These are phyloP conservation scores for Capronia americana DNA, from an alignment of 2,329 filamentous ascomycete species.

Conservation along the genomic window DNA sequence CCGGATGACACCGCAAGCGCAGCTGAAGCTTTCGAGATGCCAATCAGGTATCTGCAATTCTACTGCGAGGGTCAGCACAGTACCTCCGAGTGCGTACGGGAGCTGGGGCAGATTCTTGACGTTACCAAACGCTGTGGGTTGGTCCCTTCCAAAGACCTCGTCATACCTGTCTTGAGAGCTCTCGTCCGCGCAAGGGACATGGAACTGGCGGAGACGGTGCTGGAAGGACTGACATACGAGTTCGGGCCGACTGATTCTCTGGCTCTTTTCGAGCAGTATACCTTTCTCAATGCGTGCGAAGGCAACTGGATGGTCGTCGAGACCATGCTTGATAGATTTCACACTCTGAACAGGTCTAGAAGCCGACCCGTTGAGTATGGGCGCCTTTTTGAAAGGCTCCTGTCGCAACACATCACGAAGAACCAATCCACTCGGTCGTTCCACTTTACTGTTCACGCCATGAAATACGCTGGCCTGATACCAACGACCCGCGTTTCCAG, in stretches of 20 bases:
- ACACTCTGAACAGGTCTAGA: slow-evolving; percentile 44
- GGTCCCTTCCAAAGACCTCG: slow-evolving; percentile 47
- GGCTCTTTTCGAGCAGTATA: slow-evolving; percentile 48
- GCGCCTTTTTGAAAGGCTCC: slow-evolving; percentile 27
- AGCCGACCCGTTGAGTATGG: slow-evolving; percentile 32
- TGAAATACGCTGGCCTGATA: slow-evolving; percentile 33
- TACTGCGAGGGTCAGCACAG: slow-evolving; percentile 45
- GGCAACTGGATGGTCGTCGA: slow-evolving; percentile 52
- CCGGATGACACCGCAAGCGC: neutral
- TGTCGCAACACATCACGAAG: slow-evolving; percentile 21
- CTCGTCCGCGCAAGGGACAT: slow-evolving; percentile 47
- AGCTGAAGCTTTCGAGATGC: slow-evolving; percentile 6
- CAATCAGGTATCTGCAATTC: slow-evolving; percentile 41
- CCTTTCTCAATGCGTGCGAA: slow-evolving; percentile 46
- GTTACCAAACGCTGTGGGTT: slow-evolving; percentile 18
- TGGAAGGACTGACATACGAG: slow-evolving; percentile 45
- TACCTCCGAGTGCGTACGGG: slow-evolving; percentile 42
- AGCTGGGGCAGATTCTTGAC: slow-evolving; percentile 40
- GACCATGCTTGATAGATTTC: slow-evolving; percentile 48
- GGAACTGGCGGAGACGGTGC: slow-evolving; percentile 45
- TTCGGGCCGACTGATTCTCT: slow-evolving; percentile 44
- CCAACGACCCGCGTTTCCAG: slow-evolving; percentile 28
- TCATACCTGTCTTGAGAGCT: slow-evolving; percentile 50
- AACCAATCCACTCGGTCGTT: slow-evolving; percentile 25
- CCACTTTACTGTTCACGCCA: slow-evolving; percentile 29